A percentile compares a stretch with the other conserved stretches of the same genome.
Conservation (phyloP, 441 rosid genomes). For the Populus hybrid region DNA sequence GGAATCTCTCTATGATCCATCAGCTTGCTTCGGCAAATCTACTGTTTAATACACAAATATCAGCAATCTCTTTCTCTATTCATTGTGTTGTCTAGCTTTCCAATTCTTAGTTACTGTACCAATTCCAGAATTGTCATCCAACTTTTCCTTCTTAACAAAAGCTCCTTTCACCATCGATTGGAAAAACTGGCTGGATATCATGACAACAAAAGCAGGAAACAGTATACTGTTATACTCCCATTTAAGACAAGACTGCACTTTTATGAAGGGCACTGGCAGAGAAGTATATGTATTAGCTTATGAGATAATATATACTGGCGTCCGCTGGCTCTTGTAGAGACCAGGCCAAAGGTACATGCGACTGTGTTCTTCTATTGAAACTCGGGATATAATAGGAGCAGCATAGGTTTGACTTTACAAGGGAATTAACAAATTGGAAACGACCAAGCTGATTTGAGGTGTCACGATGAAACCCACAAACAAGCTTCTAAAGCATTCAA, state of each 20-base stretch:
- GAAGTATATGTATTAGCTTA: not conserved
- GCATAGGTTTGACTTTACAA: not conserved
- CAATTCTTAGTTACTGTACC: too few relatives aligned
- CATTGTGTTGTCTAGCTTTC: too few relatives aligned
- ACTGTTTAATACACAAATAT: too few relatives aligned
- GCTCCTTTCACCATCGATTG: not conserved
- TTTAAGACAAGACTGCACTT: too few relatives aligned
- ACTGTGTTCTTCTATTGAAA: not conserved
- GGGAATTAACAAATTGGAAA: constrained; percentile 6
- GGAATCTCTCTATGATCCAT: too few relatives aligned
- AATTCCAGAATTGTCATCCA: not conserved
- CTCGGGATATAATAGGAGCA: not conserved
- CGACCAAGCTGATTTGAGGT: not conserved
- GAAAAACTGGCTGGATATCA: not conserved
- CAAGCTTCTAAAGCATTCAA: not conserved
- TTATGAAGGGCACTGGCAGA: too few relatives aligned
- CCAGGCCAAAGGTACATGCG: not conserved
- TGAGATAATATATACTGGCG: not conserved
- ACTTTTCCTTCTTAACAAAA: not conserved
- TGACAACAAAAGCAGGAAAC: not conserved
- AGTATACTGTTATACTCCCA: too few relatives aligned
- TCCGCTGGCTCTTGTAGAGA: not conserved
- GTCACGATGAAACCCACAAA: not conserved
- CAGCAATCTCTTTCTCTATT: too few relatives aligned
- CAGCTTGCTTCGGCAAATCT: too few relatives aligned